These are phyloP conservation scores for Auriscalpium orientale DNA, from an alignment of 768 basidiomycete genomes.

Conservation along the genomic window DNA sequence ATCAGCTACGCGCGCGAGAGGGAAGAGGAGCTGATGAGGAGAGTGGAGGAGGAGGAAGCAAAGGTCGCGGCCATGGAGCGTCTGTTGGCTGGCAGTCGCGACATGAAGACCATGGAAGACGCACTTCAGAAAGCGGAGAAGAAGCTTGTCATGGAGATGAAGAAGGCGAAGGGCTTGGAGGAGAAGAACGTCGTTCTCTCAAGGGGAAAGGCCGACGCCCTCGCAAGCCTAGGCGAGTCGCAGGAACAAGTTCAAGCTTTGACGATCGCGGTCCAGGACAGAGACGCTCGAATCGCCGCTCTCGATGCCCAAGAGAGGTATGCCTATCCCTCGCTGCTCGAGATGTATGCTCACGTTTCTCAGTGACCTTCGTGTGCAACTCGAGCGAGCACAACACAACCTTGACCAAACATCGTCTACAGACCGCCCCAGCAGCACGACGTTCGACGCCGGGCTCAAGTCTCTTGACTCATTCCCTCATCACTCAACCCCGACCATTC, in stretches of 20 bases:
- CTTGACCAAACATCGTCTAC: background rate
- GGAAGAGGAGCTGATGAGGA: slow-evolving; percentile 53
- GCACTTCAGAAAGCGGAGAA: slow-evolving; percentile 16
- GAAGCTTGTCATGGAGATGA: slow-evolving; percentile 33
- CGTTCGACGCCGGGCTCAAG: background rate
- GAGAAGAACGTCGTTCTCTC: slow-evolving; percentile 37
- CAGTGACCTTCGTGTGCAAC: slow-evolving; percentile 9
- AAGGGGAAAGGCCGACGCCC: slow-evolving; percentile 45
- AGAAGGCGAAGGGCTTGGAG: slow-evolving; percentile 34
- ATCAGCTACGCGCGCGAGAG: slow-evolving; percentile 34
- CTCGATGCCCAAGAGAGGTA: slow-evolving; percentile 22
- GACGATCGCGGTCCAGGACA: slow-evolving; percentile 14
- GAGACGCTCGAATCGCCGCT: slow-evolving; percentile 19
- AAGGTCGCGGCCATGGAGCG: slow-evolving; percentile 53
- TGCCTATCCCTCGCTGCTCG: background rate
- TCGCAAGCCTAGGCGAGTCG: slow-evolving; percentile 35
- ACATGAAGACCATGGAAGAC: slow-evolving; percentile 28
- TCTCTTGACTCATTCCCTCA: background rate
- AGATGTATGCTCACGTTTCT: background rate
- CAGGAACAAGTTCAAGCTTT: slow-evolving; percentile 23
- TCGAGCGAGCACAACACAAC: background rate
- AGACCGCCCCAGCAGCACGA: background rate
- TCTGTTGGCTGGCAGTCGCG: slow-evolving; percentile 35
- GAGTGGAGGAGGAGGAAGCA: slow-evolving; percentile 68
- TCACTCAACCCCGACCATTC: background rate